phyloP scores from a whole-genome alignment of 306 rosid genomes.

The Prunus campanulata region DNA sequence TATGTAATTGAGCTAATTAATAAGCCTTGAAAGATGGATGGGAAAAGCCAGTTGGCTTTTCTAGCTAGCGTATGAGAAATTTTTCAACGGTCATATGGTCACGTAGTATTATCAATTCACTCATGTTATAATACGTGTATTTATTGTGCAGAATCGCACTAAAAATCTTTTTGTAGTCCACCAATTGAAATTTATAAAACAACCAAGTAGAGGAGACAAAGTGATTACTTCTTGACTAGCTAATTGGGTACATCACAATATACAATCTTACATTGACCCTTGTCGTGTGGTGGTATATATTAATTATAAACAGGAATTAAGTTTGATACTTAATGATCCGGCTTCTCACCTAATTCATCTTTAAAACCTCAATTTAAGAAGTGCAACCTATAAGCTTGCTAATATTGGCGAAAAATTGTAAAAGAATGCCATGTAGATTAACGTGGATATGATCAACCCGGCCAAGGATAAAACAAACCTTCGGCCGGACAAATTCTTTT shows the following conservation, averaged over 20 bases:
- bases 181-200: not conserved
- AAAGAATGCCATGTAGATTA: not conserved
- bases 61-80: too few relatives aligned
- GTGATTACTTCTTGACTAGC: not conserved
- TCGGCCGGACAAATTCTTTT: conserved; percentile 2
- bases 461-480: conserved; percentile 1
- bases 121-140: too few relatives aligned
- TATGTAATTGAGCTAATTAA: not conserved
- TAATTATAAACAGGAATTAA: not conserved
- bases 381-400: not conserved
- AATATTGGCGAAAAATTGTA: not conserved
- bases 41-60: too few relatives aligned
- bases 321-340: not conserved
- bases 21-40: too few relatives aligned
- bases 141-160: too few relatives aligned
- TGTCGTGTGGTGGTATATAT: not conserved
- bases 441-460: not conserved
- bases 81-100: too few relatives aligned
- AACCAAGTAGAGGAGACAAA: not conserved
- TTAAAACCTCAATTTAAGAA: too few relatives aligned
- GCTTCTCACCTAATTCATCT: not conserved
- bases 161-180: too few relatives aligned
- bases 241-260: not conserved
- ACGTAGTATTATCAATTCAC: too few relatives aligned
- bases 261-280: not conserved